phyloP scores from a whole-genome alignment of 169 alveolate species.

The Plasmodium reichenowi region DNA sequence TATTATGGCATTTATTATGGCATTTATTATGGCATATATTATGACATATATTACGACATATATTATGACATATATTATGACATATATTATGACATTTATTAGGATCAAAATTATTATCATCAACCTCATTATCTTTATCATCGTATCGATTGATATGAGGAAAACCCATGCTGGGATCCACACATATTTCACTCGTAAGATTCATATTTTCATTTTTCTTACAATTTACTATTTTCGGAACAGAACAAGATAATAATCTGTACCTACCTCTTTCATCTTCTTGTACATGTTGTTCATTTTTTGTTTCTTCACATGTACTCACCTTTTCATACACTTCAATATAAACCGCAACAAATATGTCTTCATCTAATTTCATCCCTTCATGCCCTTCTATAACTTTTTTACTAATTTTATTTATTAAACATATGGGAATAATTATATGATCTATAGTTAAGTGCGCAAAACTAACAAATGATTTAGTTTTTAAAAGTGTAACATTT shows the following conservation, averaged over 20 bases:
- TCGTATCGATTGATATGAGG: too few species aligned
- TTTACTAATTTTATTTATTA: not conserved
- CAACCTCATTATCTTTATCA: not conserved
- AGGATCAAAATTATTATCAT: not conserved
- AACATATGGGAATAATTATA: slow-evolving; percentile 1
- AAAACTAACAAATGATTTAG: not conserved
- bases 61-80: not conserved
- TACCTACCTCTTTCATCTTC: not conserved
- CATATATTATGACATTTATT: not conserved
- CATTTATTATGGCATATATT: not conserved
- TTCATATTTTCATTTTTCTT: not conserved
- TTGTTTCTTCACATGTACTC: not conserved
- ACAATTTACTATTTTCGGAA: slow-evolving; percentile 31
- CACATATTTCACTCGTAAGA: too few species aligned
- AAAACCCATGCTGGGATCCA: too few species aligned
- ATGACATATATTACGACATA: not conserved
- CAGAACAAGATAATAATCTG: slow-evolving; percentile 26
- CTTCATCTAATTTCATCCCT: not conserved
- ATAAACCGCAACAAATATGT: slow-evolving; percentile 45
- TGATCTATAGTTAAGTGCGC: slow-evolving; percentile 7
- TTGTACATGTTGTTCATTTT: not conserved
- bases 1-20: not conserved
- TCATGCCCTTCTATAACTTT: not conserved
- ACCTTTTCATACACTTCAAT: slow-evolving; percentile 43
- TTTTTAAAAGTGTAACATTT: not conserved